Evolutionary conservation across 108 stramenopile species (phyloP), one percentile per base, ranked within the genome.

Genomic region (Skeletonema grethae): DNA sequence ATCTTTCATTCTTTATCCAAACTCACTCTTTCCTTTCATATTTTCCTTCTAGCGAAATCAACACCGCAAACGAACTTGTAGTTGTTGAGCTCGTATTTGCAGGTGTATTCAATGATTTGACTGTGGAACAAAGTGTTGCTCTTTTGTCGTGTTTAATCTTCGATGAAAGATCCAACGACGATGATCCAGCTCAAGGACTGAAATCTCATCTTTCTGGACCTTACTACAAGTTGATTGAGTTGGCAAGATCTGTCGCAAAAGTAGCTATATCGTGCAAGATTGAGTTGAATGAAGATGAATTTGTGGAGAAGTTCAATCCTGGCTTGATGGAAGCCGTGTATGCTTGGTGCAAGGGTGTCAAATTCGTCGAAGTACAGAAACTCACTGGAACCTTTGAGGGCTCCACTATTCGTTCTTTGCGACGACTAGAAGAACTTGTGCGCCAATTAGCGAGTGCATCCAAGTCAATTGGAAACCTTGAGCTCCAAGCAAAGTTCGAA

Each of bases 261-360:
- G 93, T 94, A 7, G 82, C 84, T 35, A 88, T 89, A 61, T 85
- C 93, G 12, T 96, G 95, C 61, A 95, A 95, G 61, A 86, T 98
- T 62, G 88, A 94, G 56, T 64, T 97, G 35, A 94, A 97, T 67
- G 95, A 90, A 66, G 93, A 95, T 53, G 95, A 92, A 48, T 95
- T 95, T 79, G 79, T 93, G 32, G 84, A 93, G 24, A 81, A 87
- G 45, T 90, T 97, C 85, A 95, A 97, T 70, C 96, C 96, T 53
- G 91, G 88, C 43, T 85, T 97, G 94, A 98, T 99, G 96, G 96
- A 98, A 71, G 97, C 96, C 28, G 95, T 97, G 1, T 98, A 88
- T 78, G 95, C 95, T 16, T 99, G 99, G 99, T 87, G 89, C 67
- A 90, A 93, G 64, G 99, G 99, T 34, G 97, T 88, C 5, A 98